Percentiles rank a stretch among this genome's conserved stretches.
Conservation (phyloP, 176 grass and related monocot species). For the Oryza meridionalis region DNA sequence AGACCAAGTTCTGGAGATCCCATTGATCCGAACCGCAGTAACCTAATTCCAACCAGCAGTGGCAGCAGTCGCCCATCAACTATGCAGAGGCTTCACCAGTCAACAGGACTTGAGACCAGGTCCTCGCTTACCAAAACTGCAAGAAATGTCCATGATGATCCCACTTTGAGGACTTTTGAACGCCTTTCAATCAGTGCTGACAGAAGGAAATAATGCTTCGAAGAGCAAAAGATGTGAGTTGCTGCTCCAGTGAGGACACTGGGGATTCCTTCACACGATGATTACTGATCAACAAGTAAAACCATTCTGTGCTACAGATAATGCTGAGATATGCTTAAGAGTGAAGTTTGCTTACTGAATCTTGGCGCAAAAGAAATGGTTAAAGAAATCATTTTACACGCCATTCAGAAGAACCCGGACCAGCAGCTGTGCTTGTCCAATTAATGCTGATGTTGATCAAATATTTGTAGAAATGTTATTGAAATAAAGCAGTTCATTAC, state of each 20-base stretch:
- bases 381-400: conserved; percentile 39
- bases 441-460: conserved; percentile 42
- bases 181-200: conserved; percentile 77
- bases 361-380: conserved; percentile 43
- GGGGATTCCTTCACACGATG: conserved; percentile 37
- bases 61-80: conserved; percentile 58
- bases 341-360: conserved; percentile 24
- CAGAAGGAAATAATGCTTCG: conserved; percentile 62
- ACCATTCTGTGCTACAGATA: conserved; percentile 41
- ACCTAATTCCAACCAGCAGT: conserved; percentile 59
- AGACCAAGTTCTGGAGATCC: conserved; percentile 67
- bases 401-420: conserved; percentile 28
- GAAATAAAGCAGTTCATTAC: conserved; percentile 34
- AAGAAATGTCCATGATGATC: conserved; percentile 56
- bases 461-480: conserved; percentile 34
- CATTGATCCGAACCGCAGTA: conserved; percentile 51
- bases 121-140: conserved; percentile 54
- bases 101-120: conserved; percentile 62
- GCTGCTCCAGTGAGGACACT: conserved; percentile 16
- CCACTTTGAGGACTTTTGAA: conserved; percentile 64
- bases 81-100: conserved; percentile 81
- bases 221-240: conserved; percentile 35
- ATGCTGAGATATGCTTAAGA: conserved; percentile 40
- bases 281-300: conserved; percentile 42
- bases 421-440: conserved; percentile 37